Conservation (phyloP, 129 eudicot species). For the Helianthus annuus region DNA sequence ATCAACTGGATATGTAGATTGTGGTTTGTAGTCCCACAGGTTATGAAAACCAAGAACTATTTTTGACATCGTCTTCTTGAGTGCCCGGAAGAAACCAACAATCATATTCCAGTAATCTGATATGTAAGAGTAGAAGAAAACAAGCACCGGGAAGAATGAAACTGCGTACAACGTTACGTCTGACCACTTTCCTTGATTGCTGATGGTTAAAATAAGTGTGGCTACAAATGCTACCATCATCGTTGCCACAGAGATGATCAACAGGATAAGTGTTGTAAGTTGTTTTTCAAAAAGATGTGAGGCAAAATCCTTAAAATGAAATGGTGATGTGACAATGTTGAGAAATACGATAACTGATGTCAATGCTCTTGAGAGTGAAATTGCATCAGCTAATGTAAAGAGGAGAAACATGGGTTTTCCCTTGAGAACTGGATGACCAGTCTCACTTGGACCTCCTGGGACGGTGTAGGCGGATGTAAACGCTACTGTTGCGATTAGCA, state of each 20-base stretch:
- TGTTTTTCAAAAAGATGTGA: conserved; percentile 27
- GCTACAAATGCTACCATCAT: conserved; percentile 55
- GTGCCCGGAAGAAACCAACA: neutral
- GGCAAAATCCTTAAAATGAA: conserved; percentile 30
- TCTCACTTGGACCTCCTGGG: conserved; percentile 36
- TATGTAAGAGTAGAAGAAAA: conserved; percentile 23
- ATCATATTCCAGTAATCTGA: neutral
- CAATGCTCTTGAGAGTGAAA: conserved; percentile 40
- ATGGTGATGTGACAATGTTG: conserved; percentile 39
- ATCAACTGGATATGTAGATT: neutral
- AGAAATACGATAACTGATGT: conserved; percentile 37
- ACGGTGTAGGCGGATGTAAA: conserved; percentile 50
- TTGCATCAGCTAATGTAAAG: conserved; percentile 36
- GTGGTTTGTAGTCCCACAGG: conserved; percentile 28
- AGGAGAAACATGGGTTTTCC: conserved; percentile 23
- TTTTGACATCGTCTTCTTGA: neutral
- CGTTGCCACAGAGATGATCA: conserved; percentile 44
- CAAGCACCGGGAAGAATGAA: conserved; percentile 41
- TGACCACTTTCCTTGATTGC: conserved; percentile 19
- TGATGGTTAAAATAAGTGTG: conserved; percentile 36
- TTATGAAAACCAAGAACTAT: neutral
- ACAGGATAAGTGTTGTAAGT: conserved; percentile 22
- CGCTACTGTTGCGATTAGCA: conserved; percentile 54
- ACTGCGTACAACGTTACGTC: conserved; percentile 30
- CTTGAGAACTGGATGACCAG: conserved; percentile 36